phyloP scores from a whole-genome alignment of 768 basidiomycete genomes.

The Sarcomyxa edulis region DNA sequence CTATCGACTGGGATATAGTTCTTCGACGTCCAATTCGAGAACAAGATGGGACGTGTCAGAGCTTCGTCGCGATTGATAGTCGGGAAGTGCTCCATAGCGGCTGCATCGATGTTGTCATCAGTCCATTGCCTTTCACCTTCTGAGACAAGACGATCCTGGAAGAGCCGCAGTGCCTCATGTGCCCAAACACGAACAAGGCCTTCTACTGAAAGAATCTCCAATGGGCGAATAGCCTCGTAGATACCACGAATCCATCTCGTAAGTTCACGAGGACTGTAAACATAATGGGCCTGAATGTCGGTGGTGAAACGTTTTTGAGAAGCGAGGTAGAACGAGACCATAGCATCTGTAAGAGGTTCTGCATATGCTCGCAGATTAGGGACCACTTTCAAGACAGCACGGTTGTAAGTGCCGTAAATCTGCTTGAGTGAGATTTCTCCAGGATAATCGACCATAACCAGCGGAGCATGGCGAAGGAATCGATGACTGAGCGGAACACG shows the following conservation, averaged over 20 bases:
- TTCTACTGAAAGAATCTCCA: slow-evolving; percentile 91
- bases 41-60: slow-evolving; percentile 83
- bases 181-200: slow-evolving; percentile 97
- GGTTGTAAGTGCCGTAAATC: slow-evolving; percentile 97
- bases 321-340: slow-evolving; percentile 93
- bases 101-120: slow-evolving; percentile 82
- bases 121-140: slow-evolving; percentile 96
- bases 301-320: slow-evolving; percentile 95
- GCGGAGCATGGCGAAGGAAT: slow-evolving; percentile 94
- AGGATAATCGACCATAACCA: slow-evolving; percentile 99
- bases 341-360: slow-evolving; percentile 93
- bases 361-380: slow-evolving; percentile 91
- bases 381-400: slow-evolving; percentile 91
- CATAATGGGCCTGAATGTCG: slow-evolving; percentile 96
- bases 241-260: slow-evolving; percentile 97
- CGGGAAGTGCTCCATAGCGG: slow-evolving; percentile 88
- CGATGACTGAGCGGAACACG: slow-evolving; percentile 97
- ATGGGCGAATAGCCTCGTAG: slow-evolving; percentile 91
- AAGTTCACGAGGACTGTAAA: slow-evolving; percentile 98
- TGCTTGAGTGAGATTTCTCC: slow-evolving; percentile 96
- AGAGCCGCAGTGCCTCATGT: slow-evolving; percentile 93
- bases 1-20: slow-evolving; percentile 94
- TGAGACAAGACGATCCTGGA: slow-evolving; percentile 93
- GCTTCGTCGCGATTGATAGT: slow-evolving; percentile 87
- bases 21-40: slow-evolving; percentile 99